phyloP scores from a whole-genome alignment of 352 stramenopile genomes.

The Phytophthora cactorum region DNA sequence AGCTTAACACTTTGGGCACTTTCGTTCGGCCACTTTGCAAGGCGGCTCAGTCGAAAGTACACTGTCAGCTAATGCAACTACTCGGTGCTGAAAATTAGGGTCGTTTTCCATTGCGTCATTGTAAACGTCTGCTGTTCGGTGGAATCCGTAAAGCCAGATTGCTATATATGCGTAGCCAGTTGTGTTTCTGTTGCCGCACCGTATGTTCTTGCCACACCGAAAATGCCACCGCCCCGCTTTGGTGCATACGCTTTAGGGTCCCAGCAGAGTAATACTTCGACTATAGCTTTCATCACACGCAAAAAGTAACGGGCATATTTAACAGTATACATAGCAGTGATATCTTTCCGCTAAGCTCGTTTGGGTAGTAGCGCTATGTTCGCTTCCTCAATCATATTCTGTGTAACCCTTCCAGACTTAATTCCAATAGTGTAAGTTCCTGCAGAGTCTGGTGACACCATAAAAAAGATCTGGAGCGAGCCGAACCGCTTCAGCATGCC shows the following conservation, averaged over 20 bases:
- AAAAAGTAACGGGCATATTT: conserved; percentile 35
- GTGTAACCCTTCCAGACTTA: not conserved
- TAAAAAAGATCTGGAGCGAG: conserved; percentile 37
- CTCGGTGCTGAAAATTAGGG: not conserved
- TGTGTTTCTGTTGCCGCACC: no score
- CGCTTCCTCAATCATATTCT: not conserved
- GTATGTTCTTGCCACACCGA: conserved; percentile 42
- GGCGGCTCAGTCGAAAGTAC: conserved; percentile 1
- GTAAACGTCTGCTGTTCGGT: conserved; percentile 1
- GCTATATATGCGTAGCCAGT: no score
- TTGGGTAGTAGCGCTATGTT: conserved; percentile 1
- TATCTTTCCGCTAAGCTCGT: conserved; percentile 10
- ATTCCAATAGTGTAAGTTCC: conserved; percentile 10
- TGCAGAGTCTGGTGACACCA: conserved; percentile 28
- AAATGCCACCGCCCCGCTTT: conserved; percentile 19
- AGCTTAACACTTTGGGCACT: not conserved
- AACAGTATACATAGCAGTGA: conserved; percentile 19
- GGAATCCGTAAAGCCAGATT: conserved; percentile 36
- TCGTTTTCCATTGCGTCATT: not conserved
- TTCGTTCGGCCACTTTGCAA: not conserved
- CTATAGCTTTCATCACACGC: conserved; percentile 21
- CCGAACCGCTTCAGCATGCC: conserved; percentile 35
- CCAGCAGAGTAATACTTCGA: conserved; percentile 29
- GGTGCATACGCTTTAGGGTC: conserved; percentile 1
- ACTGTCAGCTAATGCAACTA: not conserved